Conservation (phyloP, 1,284 basidiomycete genomes). For the Marasmius oreades region DNA sequence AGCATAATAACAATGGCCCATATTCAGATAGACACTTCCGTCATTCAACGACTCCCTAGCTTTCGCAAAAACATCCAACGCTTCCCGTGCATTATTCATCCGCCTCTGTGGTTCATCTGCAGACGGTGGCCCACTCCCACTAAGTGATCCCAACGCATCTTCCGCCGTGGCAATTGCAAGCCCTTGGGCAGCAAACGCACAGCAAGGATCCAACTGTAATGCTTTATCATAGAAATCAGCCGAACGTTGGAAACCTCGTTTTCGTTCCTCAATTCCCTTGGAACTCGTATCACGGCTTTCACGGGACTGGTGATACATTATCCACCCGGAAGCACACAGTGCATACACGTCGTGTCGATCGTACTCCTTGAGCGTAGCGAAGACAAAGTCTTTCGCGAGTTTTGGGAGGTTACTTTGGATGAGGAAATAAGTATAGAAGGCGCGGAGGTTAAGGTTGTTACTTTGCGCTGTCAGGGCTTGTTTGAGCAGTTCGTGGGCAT, state of each 20-base stretch:
- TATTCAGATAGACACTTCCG: conserved; percentile 89
- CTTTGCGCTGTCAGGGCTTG: conserved; percentile 75
- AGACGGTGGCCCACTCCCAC: conserved; percentile 40
- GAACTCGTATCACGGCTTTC: conserved; percentile 63
- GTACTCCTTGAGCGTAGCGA: conserved; percentile 77
- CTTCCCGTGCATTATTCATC: conserved; percentile 74
- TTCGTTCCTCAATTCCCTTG: conserved; percentile 68
- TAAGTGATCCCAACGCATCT: conserved; percentile 70
- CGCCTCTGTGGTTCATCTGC: conserved; percentile 65
- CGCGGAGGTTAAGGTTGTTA: conserved; percentile 75
- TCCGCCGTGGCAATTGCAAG: conserved; percentile 90
- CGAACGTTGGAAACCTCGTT: conserved; percentile 73
- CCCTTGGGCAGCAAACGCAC: conserved; percentile 90
- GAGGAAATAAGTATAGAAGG: conserved; percentile 87
- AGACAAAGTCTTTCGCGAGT: conserved; percentile 83
- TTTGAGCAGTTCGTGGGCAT: conserved; percentile 85
- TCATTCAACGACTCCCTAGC: conserved; percentile 83
- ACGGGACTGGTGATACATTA: conserved; percentile 80
- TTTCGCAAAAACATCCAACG: conserved; percentile 83
- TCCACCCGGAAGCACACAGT: conserved; percentile 83
- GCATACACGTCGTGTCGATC: conserved; percentile 89
- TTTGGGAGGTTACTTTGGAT: conserved; percentile 69
- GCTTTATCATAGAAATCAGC: conserved; percentile 93
- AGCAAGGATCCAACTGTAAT: conserved; percentile 74
- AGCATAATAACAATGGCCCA: conserved; percentile 91